These are phyloP conservation scores for Neurospora sp. DNA, from an alignment of 495 filamentous ascomycete species.

Conservation along the genomic window DNA sequence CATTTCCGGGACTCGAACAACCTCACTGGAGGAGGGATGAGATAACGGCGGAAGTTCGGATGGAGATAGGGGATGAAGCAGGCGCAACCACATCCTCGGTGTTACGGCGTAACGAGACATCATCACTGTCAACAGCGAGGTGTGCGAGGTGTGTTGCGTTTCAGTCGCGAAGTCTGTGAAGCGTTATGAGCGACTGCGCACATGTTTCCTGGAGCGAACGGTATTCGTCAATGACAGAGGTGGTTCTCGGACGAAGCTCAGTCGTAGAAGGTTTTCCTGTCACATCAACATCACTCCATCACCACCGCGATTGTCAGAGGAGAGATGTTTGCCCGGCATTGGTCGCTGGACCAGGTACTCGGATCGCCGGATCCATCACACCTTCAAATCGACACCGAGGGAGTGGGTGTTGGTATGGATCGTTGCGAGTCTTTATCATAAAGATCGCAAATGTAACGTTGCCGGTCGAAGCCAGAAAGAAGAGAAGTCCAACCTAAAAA, in stretches of 20 bases:
- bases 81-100: neutral
- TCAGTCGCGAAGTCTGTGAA: neutral
- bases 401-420: neutral
- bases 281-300: neutral
- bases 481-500: neutral
- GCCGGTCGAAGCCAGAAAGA: constrained; percentile 6
- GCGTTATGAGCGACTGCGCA: neutral
- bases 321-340: neutral
- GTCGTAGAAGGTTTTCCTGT: neutral
- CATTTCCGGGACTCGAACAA: neutral
- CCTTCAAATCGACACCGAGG: neutral
- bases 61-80: neutral
- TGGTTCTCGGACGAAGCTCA: neutral
- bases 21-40: neutral
- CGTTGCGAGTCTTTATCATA: neutral
- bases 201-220: neutral
- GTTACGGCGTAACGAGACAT: neutral
- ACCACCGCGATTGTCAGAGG: neutral
- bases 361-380: neutral
- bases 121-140: neutral
- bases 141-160: neutral
- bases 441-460: constrained; percentile 17
- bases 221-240: neutral
- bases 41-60: neutral
- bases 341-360: neutral